Base-by-base conservation (phyloP, 495 filamentous ascomycete species). In the Talaromyces trachyspermus region DNA sequence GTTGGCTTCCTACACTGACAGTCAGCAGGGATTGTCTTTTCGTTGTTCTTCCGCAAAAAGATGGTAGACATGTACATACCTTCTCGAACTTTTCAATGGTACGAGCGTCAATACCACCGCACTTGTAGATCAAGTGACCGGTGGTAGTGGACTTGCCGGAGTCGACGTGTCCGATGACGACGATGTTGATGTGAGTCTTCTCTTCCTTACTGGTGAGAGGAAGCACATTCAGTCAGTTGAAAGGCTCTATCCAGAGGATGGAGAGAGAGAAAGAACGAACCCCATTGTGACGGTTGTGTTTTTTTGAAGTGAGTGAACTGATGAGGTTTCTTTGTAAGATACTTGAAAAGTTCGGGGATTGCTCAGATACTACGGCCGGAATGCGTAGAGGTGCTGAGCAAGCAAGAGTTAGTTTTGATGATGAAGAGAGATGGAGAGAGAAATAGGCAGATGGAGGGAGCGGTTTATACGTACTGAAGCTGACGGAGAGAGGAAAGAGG, bases 71-170 rank as follows among this genome's bases (percentile, higher is more conserved):
- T 49, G 40, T 36, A 65, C 81, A 72, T 65, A 91, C 87, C 87
- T 98, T 98, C 89, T 98, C 92, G 81, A 98, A 98, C 85, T 98
- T 98, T 85, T 98, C 94, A 67, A 98, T 98, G 69, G 94, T 97
- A 91, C 92, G 92, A 80, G 88, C 86, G 85, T 98, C 92, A 65
- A 98, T 98, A 85, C 92, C 92, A 84, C 92, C 92, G 78, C 92
- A 98, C 79, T 98, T 95, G 88, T 98, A 98, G 85, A 97, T 98
- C 78, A 97, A 79, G 75, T 97, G 92, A 71, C 81, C 84, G 56
- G 85, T 89, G 69, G 92, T 98, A 66, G 92, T 98, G 48, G 91
- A 96, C 84, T 98, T 98, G 75, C 92, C 92, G 74, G 89, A 94
- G 80, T 96, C 90, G 89, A 98, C 92, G 83, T 98, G 89, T 77